Evolutionary conservation across 441 rosid species (phyloP), one percentile per base, ranked within the genome.

Genomic region (California macrophylla): DNA sequence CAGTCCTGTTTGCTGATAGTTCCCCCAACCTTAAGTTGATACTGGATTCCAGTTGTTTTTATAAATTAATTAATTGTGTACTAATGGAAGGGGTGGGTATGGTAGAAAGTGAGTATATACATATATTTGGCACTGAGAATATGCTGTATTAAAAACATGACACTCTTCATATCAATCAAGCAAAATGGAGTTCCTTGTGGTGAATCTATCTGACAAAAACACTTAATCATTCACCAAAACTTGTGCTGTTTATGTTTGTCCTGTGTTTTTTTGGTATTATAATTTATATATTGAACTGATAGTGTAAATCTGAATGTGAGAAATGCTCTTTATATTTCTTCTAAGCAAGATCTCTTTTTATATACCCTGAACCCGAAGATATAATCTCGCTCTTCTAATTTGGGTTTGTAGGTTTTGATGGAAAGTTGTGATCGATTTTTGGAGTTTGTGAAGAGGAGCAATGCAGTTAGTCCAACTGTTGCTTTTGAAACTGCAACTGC

Each of bases 401-500:
- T 69, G 24, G 24, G 68, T 62, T 72, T 72, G 45, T 81, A 95
- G 99, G 87, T 95, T 75, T 83, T 89, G 82, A 86, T 83, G 83
- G 95, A 87, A 82, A 95, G 99, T 79, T 88, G 76, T 81, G 97
- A 89, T 85, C 91, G 91, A n/a, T 82, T 89, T 74, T 80, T 88
- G 74, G 99, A 91, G 78, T 92, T 95, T 82, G 80, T 95, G 78
- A 91, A 84, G 90, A 86, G 99, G 77, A 95, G 99, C 78, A 92
- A 81, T 78, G 98, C 98, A 42, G 87, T 95, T 67, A 95, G 99
- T 77, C 99, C 99, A 70, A 83, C 90, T 72, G 88, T 91, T 82
- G 93, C 97, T 28, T 73, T 86, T 81, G 99, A 95, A 85, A 95
- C 99, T 79, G 98, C 99, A 66, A 86, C 93, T 81, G 99, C 85